A percentile compares a stretch with the other conserved stretches of the same genome.
Conservation (phyloP, 192 early-diverging fungal genomes). For the Podila horticola region DNA sequence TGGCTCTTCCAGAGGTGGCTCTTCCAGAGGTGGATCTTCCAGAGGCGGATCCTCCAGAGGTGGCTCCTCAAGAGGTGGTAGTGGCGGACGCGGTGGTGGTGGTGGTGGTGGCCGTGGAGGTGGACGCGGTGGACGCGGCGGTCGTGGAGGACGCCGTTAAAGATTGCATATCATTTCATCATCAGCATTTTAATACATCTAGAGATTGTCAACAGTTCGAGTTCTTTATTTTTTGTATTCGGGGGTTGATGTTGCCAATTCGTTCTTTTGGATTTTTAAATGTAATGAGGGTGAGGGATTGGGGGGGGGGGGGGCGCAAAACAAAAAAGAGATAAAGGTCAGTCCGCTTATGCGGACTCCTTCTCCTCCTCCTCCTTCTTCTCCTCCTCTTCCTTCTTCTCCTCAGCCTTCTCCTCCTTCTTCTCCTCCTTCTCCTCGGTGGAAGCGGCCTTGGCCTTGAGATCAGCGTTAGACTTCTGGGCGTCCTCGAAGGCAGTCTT, state of each 20-base stretch:
- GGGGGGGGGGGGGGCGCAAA: background rate
- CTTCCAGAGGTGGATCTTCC: conserved; percentile 47
- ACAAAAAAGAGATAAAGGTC: background rate
- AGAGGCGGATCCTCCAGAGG: conserved; percentile 15
- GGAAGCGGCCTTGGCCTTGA: conserved; percentile 75
- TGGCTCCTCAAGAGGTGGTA: conserved; percentile 28
- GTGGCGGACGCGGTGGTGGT: conserved; percentile 12
- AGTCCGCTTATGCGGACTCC: conserved; percentile 33
- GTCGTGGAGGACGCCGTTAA: conserved; percentile 34
- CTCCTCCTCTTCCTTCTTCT: conserved; percentile 51
- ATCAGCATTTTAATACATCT: background rate
- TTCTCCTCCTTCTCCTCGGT: conserved; percentile 52
- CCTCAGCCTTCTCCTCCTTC: conserved; percentile 45
- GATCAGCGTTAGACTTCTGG: conserved; percentile 90
- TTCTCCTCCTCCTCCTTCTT: conserved; percentile 55
- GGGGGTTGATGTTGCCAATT: conserved; percentile 1
- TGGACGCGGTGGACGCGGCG: conserved; percentile 6
- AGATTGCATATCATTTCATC: background rate
- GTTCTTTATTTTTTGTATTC: conserved; percentile 3
- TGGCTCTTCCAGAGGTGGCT: conserved; percentile 39
- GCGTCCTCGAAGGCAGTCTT: conserved; percentile 71
- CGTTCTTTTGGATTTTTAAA: background rate
- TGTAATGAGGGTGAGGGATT: too few species aligned
- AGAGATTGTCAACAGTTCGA: background rate
- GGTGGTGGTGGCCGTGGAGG: conserved; percentile 26